Evolutionary conservation across 2,329 filamentous ascomycete genomes (phyloP), one percentile per base, ranked within the genome.

Genomic region (Stagonosporopsis cucurbitacearum): DNA sequence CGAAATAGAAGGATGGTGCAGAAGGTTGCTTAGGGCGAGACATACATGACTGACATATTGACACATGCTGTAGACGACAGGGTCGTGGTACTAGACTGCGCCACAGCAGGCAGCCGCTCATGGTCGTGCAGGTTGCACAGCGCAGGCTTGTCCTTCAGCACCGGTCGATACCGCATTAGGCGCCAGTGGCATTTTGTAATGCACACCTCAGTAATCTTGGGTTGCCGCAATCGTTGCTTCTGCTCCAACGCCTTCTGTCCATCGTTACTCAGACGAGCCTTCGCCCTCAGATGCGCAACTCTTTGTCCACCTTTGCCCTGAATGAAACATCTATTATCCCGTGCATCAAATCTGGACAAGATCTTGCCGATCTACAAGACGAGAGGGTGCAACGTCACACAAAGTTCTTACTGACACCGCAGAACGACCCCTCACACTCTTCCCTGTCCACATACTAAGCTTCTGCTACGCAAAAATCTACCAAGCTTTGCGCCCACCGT

Each of bases 351-450:
- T 59, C 43, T 56, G 56, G 59, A 47, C 37, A 52, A 40, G 36
- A 46, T 48, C 40, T 50, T 46, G 59, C 42, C 57, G 63, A 67
- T 65, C 64, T 57, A 52, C 45, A 50, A 37, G 54, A 62, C 46
- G 13, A 46, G 33, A 52, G 40, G 51, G 60, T 68, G 65, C 50
- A 64, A 67, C 64, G 61, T 68, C 60, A 43, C 58, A 67, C 65
- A 46, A 28, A 28, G 32, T 50, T 40, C 43, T 55, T 51, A 36
- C 44, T 56, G 54, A 59, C 55, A 58, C 55, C 56, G 52, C 60
- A 59, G 62, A 62, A 52, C 59, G 54, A 62, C 45, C 54, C 50
- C 41, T 58, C 46, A 48, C 39, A 28, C 40, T 39, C 45, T 43
- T 46, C 50, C 43, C 42, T 54, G 42, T 48, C 32, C 57, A 35